Conservation (phyloP, 2,329 filamentous ascomycete genomes). For the Ophiobolus disseminans region DNA sequence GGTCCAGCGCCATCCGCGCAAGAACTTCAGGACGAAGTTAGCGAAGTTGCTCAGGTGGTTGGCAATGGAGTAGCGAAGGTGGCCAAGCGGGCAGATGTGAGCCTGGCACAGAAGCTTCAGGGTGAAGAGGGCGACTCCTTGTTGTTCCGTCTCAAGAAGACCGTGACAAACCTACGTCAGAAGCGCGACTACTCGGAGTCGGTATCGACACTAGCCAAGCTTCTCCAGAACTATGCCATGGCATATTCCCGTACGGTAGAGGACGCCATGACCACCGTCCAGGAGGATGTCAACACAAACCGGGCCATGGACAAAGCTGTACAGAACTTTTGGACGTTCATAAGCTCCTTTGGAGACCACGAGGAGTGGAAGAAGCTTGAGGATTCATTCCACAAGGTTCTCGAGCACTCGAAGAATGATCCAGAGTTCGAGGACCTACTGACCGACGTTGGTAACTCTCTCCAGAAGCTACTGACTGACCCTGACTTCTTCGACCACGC, state of each 20-base stretch:
- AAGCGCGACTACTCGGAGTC: constrained; percentile 85
- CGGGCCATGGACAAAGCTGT: constrained; percentile 76
- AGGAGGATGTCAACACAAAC: constrained; percentile 77
- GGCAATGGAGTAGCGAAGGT: constrained; percentile 55
- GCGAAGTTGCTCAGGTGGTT: constrained; percentile 55
- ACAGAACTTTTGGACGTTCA: constrained; percentile 78
- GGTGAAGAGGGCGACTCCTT: constrained; percentile 77
- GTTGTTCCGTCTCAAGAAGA: constrained; percentile 76
- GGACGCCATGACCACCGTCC: constrained; percentile 69
- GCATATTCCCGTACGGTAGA: constrained; percentile 77
- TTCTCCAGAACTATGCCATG: constrained; percentile 79
- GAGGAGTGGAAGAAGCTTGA: constrained; percentile 79
- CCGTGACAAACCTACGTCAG: constrained; percentile 75
- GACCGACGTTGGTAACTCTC: constrained; percentile 72
- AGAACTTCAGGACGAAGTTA: constrained; percentile 63
- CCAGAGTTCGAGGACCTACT: constrained; percentile 83
- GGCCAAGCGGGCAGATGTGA: constrained; percentile 68
- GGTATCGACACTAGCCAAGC: constrained; percentile 75
- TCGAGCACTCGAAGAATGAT: constrained; percentile 77
- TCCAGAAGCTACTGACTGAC: constrained; percentile 84
- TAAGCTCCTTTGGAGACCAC: constrained; percentile 79
- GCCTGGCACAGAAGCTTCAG: constrained; percentile 74
- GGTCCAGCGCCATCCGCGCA: constrained; percentile 62
- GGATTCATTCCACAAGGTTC: constrained; percentile 70
- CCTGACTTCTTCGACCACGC: constrained; percentile 84